These are phyloP conservation scores for Discostella stelligeroides DNA, from an alignment of 108 stramenopile genomes.

Conservation along the genomic window DNA sequence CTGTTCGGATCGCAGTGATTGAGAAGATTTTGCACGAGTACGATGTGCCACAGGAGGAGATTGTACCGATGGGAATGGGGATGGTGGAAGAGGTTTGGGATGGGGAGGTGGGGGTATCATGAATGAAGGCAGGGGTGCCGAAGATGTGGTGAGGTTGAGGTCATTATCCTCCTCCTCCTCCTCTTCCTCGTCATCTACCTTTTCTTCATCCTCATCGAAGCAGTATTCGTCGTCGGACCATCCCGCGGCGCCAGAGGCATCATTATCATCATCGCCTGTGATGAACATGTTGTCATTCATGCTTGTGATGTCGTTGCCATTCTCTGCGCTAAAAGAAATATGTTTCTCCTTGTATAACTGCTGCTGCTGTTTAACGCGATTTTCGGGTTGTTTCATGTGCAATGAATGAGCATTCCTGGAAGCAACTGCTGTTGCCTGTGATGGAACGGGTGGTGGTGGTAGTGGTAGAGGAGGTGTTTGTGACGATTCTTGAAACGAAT, in stretches of 20 bases:
- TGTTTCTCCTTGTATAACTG: too few species aligned
- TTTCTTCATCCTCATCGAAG: slow-evolving; percentile 35
- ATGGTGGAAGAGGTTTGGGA: not conserved
- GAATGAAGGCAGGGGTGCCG: not conserved
- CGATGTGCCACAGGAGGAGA: slow-evolving; percentile 1
- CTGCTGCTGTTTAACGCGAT: too few species aligned
- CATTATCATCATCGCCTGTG: slow-evolving; percentile 5
- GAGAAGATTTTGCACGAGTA: slow-evolving; percentile 1
- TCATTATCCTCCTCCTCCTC: not conserved
- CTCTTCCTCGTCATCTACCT: slow-evolving; percentile 25
- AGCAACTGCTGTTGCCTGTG: not conserved
- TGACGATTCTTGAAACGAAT: too few species aligned
- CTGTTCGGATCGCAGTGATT: not conserved
- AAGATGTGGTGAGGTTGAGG: not conserved
- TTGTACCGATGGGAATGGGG: not conserved
- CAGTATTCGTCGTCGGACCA: slow-evolving; percentile 46
- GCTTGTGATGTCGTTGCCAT: not conserved
- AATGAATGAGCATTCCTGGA: not conserved
- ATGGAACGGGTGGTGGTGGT: not conserved
- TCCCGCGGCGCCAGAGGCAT: slow-evolving; percentile 18
- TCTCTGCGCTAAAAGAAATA: not conserved
- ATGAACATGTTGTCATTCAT: not conserved
- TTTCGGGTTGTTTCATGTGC: not conserved
- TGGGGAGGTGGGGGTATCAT: slow-evolving; percentile 22
- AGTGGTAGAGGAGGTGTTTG: too few species aligned